Evolutionary conservation across 768 basidiomycete genomes (phyloP).

Genomic region (Megacollybia marginata): DNA sequence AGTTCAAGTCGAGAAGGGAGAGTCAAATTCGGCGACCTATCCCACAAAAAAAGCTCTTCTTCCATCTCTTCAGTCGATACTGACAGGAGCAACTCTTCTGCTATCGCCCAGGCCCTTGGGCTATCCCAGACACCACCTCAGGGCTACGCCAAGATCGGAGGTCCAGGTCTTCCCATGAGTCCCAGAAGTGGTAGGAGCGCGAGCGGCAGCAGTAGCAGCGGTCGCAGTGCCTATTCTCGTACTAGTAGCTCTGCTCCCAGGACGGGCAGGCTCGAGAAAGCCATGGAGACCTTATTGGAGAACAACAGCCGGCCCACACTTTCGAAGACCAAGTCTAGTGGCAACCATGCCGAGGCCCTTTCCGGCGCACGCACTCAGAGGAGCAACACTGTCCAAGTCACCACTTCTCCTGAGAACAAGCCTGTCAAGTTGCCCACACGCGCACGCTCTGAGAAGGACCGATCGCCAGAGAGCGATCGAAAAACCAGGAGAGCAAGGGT

Average conservation of each 20-base stretch:
- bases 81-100: conserved; percentile 23
- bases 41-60: conserved; percentile 9
- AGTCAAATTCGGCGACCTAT: background rate
- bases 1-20: background rate
- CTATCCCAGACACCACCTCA: conserved; percentile 32
- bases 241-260: conserved; percentile 7
- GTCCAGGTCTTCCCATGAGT: conserved; percentile 21
- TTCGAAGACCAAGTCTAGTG: conserved; percentile 26
- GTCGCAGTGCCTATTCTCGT: conserved; percentile 4
- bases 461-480: conserved; percentile 7
- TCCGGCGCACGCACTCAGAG: conserved; percentile 21
- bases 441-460: conserved; percentile 34
- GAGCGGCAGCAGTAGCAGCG: conserved; percentile 9
- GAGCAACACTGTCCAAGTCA: conserved; percentile 47
- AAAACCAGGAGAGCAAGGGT: conserved; percentile 27
- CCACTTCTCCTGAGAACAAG: conserved; percentile 34
- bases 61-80: conserved; percentile 7
- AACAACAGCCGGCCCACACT: conserved; percentile 17
- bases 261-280: conserved; percentile 30
- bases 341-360: conserved; percentile 4
- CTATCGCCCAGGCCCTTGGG: conserved; percentile 37
- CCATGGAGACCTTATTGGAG: conserved; percentile 46
- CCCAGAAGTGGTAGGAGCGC: conserved; percentile 17
- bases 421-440: conserved; percentile 50
- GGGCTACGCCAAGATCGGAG: conserved; percentile 30